A percentile compares a stretch with the other conserved stretches of the same genome.
Conservation (phyloP, 1,284 basidiomycete species). For the Heterobasidion occidentale region DNA sequence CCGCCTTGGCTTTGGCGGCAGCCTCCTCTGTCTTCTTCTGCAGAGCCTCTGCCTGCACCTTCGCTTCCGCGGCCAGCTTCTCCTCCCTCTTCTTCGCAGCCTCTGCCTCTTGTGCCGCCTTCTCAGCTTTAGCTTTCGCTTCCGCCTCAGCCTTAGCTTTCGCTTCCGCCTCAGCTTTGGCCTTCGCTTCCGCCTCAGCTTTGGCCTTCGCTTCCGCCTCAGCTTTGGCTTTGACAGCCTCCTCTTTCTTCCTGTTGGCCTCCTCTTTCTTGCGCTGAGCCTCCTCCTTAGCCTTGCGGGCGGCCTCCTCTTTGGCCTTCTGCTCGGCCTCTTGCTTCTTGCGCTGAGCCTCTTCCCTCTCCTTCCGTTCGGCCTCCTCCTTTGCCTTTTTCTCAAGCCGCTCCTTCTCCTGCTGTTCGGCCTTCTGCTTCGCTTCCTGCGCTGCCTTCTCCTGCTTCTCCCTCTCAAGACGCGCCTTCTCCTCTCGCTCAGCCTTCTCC, state of each 20-base stretch:
- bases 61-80: not conserved
- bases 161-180: not conserved
- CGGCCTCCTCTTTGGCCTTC: slow-evolving; percentile 1
- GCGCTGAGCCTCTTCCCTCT: slow-evolving; percentile 5
- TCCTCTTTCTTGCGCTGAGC: not conserved
- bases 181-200: not conserved
- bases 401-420: slow-evolving; percentile 18
- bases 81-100: not conserved
- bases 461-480: not conserved
- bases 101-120: not conserved
- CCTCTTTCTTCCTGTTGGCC: not conserved
- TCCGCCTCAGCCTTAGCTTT: not conserved
- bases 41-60: slow-evolving; percentile 5
- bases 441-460: not conserved
- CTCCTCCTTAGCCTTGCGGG: not conserved
- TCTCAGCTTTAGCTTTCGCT: not conserved
- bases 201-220: not conserved
- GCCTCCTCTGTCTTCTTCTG: not conserved
- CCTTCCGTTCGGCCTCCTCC: slow-evolving; percentile 10
- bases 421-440: slow-evolving; percentile 17
- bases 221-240: not conserved
- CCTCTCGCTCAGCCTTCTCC: not conserved
- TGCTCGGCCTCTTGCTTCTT: slow-evolving; percentile 6
- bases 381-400: slow-evolving; percentile 13
- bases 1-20: not conserved